phyloP scores from a whole-genome alignment of 306 rosid genomes.

The Prosopis cineraria region DNA sequence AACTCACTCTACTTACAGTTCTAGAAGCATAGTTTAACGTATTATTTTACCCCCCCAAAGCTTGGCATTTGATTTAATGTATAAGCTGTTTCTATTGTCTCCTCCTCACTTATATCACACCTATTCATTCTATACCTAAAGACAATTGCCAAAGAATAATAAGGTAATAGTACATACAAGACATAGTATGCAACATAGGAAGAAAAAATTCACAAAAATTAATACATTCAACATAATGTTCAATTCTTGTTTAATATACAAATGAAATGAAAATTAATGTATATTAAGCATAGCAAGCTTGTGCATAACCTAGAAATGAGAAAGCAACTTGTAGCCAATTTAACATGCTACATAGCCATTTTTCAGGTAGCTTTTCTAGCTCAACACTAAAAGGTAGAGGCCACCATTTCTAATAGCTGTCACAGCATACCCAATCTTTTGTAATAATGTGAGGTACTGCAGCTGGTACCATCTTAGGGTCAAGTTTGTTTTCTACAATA shows the following conservation, averaged over 20 bases:
- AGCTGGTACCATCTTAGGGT: constrained; percentile 38
- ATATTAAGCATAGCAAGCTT: constrained; percentile 22
- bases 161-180: constrained; percentile 27
- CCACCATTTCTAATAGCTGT: constrained; percentile 77
- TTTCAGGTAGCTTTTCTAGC: constrained; percentile 77
- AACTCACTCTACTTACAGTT: constrained; percentile 41
- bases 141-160: constrained; percentile 39
- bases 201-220: constrained; percentile 10
- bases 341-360: constrained; percentile 88
- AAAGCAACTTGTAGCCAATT: constrained; percentile 88
- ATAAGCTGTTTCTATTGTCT: constrained; percentile 59
- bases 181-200: background rate
- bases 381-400: constrained; percentile 70
- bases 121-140: constrained; percentile 80
- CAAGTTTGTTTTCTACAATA: constrained; percentile 38
- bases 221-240: constrained; percentile 4
- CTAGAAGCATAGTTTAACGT: constrained; percentile 45
- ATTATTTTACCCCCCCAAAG: constrained; percentile 50
- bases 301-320: constrained; percentile 36
- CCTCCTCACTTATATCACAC: constrained; percentile 72
- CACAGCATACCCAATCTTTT: constrained; percentile 87
- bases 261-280: background rate
- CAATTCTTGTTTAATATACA: constrained; percentile 12
- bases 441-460: constrained; percentile 42
- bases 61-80: constrained; percentile 60